phyloP scores from a whole-genome alignment of 345 rosid species.

The Punica granatum region DNA sequence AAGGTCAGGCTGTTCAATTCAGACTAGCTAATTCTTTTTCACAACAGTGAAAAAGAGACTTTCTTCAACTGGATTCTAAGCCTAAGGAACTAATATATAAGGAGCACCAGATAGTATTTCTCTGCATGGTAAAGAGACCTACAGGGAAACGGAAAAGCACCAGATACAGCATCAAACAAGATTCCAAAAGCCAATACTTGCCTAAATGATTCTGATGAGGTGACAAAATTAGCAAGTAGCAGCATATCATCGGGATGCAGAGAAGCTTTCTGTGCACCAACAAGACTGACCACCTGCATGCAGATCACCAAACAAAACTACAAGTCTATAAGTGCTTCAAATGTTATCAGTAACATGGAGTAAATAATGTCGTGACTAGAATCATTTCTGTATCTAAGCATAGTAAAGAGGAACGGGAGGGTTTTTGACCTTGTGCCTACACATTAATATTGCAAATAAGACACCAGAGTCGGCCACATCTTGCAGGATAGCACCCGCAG shows the following conservation, averaged over 20 bases:
- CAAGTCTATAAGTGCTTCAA: neutral
- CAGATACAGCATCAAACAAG: neutral
- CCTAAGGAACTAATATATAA: neutral
- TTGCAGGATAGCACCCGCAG: slow-evolving; percentile 82
- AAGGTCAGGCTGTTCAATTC: neutral
- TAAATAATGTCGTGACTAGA: neutral
- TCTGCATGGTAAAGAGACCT: neutral
- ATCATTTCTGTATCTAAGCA: neutral
- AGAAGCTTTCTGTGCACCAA: slow-evolving; percentile 97
- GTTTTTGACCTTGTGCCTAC: slow-evolving; percentile 62
- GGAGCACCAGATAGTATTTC: neutral
- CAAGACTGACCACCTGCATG: slow-evolving; percentile 81
- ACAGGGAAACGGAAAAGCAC: neutral
- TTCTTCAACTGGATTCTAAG: neutral
- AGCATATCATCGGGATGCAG: slow-evolving; percentile 96
- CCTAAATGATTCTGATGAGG: slow-evolving; percentile 95
- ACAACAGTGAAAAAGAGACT: neutral
- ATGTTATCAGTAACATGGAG: neutral
- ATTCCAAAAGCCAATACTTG: slow-evolving; percentile 21
- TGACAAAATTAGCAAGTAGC: slow-evolving; percentile 85
- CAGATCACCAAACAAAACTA: slow-evolving; percentile 3
- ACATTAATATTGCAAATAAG: slow-evolving; percentile 76
- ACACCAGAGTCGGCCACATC: slow-evolving; percentile 88
- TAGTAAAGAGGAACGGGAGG: neutral
- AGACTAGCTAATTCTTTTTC: neutral